phyloP scores from a whole-genome alignment of 1,139 yeast species.

The Kodamaea anthophila region DNA sequence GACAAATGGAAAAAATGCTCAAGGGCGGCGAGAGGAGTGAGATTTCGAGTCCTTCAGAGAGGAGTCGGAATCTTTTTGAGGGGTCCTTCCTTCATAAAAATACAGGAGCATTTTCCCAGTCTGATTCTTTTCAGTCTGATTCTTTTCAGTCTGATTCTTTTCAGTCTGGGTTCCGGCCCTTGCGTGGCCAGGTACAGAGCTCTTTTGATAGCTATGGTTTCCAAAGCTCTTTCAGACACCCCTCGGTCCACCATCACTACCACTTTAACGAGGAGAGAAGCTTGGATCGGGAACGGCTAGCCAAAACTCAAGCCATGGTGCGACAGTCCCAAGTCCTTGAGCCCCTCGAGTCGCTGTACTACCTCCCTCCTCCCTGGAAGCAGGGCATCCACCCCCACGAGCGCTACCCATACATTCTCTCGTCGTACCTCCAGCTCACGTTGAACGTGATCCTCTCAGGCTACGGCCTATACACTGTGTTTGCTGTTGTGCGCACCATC shows the following conservation, averaged over 20 bases:
- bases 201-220: no score
- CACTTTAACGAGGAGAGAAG: slow-evolving; percentile 5
- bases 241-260: slow-evolving; percentile 1
- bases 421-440: slow-evolving; percentile 53
- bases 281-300: neutral
- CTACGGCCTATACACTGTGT: slow-evolving; percentile 37
- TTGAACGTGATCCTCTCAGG: slow-evolving; percentile 42
- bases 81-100: no score
- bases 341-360: neutral
- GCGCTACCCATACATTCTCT: slow-evolving; percentile 43
- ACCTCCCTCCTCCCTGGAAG: slow-evolving; percentile 48
- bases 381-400: slow-evolving; percentile 31
- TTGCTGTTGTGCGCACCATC: slow-evolving; percentile 40
- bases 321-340: no score
- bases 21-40: neutral
- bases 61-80: no score
- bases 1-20: slow-evolving; percentile 7
- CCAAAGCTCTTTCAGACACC: no score
- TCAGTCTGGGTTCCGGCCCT: no score
- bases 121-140: no score
- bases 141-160: no score
- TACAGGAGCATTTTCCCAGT: neutral
- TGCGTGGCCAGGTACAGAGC: no score
- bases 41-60: neutral
- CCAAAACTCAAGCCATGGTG: neutral